Evolutionary conservation across 768 basidiomycete species (phyloP), one percentile per base, ranked within the genome.

Genomic region (Lepiota brunneoincarnata): DNA sequence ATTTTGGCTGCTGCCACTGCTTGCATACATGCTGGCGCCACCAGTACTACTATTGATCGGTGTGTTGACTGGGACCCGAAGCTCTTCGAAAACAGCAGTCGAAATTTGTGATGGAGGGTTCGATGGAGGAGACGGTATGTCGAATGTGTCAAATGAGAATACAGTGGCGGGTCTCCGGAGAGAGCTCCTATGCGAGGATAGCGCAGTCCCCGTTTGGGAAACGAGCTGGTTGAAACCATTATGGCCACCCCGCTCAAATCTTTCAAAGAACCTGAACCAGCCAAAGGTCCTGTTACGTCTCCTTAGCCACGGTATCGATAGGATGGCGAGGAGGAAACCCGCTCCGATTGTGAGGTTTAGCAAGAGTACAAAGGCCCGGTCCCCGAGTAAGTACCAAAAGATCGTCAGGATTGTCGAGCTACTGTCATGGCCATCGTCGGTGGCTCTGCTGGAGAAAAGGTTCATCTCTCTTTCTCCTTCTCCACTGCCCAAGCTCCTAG

Each of bases 251-350:
- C 31, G 34, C 36, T 43, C 51, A 1, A 46, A 43, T 28, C 35
- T 39, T 14, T 2, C 44, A 35, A 46, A 31, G 21, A 17, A 28
- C 37, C 26, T 11, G 15, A 39, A 38, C 36, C 45, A 40, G 24
- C 26, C 36, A 12, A 44, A 40, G 18, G n/a, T 36, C 11, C 46
- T 31, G 7, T 26, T 31, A 5, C 23, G 37, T 6, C 39, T 31
- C 44, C 41, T 38, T 3, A 54, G 31, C 53, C 44, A 41, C 15
- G 53, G 26, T 20, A 47, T 21, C 14, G 31, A 54, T 18, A 12
- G 26, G 17, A 48, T 18, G 39, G 24, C 26, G 24, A 46, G n/a
- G 15, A 40, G 37, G 36, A 54, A 34, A 12, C 31, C 2, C 9
- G 26, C n/a, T 14, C 43, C 44, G 10, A 28, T 12, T 10, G 38